These are phyloP conservation scores for Cyphellophora europaea DNA, from an alignment of 2,329 filamentous ascomycete species.

Conservation along the genomic window DNA sequence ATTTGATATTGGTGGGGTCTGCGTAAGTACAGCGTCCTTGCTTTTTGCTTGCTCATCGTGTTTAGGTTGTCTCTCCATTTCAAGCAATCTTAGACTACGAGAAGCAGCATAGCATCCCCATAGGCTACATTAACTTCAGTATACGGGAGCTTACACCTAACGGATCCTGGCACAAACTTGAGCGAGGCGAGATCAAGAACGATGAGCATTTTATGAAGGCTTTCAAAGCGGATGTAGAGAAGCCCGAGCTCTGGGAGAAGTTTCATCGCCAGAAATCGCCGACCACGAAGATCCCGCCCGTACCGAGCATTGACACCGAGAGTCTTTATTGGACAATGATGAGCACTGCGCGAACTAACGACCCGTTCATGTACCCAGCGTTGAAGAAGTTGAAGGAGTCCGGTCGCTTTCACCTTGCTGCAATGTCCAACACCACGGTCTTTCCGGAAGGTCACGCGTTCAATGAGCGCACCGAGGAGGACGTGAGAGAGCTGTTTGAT, in stretches of 20 bases:
- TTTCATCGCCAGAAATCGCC: slow-evolving; percentile 36
- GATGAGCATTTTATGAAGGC: slow-evolving; percentile 64
- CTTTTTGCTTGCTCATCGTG: no score
- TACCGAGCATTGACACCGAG: slow-evolving; percentile 68
- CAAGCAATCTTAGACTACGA: slow-evolving; percentile 92
- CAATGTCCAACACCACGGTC: slow-evolving; percentile 81
- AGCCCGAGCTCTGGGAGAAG: slow-evolving; percentile 56
- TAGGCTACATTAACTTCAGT: slow-evolving; percentile 84
- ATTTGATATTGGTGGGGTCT: slow-evolving; percentile 95
- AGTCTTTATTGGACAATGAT: slow-evolving; percentile 90
- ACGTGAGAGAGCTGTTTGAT: slow-evolving; percentile 64
- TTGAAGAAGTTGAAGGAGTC: slow-evolving; percentile 57
- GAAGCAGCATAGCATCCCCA: slow-evolving; percentile 61
- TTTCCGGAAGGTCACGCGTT: slow-evolving; percentile 69
- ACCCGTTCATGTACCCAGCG: slow-evolving; percentile 84
- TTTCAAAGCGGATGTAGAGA: slow-evolving; percentile 67
- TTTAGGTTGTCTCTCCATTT: slow-evolving; percentile 84
- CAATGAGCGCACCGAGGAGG: slow-evolving; percentile 41
- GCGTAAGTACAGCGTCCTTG: no score
- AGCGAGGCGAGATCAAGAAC: slow-evolving; percentile 71
- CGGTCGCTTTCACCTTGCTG: slow-evolving; percentile 63
- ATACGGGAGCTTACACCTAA: slow-evolving; percentile 69
- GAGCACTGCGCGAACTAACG: slow-evolving; percentile 56
- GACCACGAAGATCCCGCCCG: slow-evolving; percentile 29
- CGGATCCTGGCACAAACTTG: slow-evolving; percentile 81